Evolutionary conservation across 2,329 filamentous ascomycete species (phyloP), one percentile per base, ranked within the genome.

Genomic region (Tricladium varicosporioides): DNA sequence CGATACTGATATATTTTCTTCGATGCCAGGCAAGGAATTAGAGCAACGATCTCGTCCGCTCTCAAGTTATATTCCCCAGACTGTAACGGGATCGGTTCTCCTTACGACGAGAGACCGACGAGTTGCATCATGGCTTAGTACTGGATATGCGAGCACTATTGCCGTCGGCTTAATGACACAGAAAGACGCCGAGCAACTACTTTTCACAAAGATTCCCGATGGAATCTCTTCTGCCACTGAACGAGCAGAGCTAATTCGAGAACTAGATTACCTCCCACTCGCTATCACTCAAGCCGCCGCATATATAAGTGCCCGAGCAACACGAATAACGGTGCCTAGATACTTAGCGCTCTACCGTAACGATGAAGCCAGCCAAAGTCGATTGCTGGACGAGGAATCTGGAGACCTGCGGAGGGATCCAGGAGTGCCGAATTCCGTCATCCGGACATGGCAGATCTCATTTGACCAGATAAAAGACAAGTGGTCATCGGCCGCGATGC

Each of bases 241-340:
- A 31, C 46, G 46, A 58, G 36, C 46, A n/a, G 48, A 47, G 47
- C 19, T 56, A 15, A 19, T 65, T 11, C 42, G 59, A 9, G 57
- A 72, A 48, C 70, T 78, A 11, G 65, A 65, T 0, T 72, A 65
- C 54, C 70, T 78, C 22, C 76, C 76, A 1, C 64, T 75, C 7
- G 74, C 72, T 13, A 76, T 75, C 22, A 66, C 63, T 0, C 71
- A 76, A 65, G 72, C 75, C 1, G 68, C 71, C 3, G 73, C 74
- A 2, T 78, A 75, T 43, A 63, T n/a, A n/a, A n/a, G n/a, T n/a
- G n/a, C n/a, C n/a, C n/a, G n/a, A n/a, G n/a, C n/a, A n/a, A n/a
- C n/a, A n/a, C n/a, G n/a, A n/a, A n/a, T n/a, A n/a, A n/a, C n/a
- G n/a, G n/a, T n/a, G n/a, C n/a, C n/a, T n/a, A n/a, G n/a, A n/a